These are phyloP conservation scores for Neurospora sp. DNA, from an alignment of 495 filamentous ascomycete species.

Conservation along the genomic window DNA sequence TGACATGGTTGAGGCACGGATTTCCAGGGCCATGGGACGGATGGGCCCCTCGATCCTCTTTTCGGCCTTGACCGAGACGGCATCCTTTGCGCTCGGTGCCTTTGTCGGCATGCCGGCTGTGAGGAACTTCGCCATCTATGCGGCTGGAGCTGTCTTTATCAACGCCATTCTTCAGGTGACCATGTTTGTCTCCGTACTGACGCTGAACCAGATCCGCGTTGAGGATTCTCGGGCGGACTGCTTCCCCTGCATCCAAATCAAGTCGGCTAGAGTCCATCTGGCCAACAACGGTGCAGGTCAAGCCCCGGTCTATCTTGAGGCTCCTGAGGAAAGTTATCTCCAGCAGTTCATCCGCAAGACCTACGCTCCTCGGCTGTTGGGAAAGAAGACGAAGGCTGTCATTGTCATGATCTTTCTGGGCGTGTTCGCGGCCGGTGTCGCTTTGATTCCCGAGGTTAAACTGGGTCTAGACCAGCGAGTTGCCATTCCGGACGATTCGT, in stretches of 20 bases:
- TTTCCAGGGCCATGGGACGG: conserved; percentile 75
- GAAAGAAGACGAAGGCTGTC: conserved; percentile 63
- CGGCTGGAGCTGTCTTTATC: conserved; percentile 91
- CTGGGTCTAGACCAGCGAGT: conserved; percentile 91
- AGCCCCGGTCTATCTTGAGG: conserved; percentile 43
- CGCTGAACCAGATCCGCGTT: conserved; percentile 79
- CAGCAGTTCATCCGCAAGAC: conserved; percentile 78
- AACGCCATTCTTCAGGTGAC: conserved; percentile 92
- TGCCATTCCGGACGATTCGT: conserved; percentile 85
- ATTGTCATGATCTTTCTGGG: conserved; percentile 76
- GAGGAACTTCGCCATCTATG: conserved; percentile 92
- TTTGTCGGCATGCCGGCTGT: conserved; percentile 97
- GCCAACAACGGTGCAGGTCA: conserved; percentile 25
- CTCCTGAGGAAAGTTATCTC: conserved; percentile 68
- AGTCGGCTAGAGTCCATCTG: conserved; percentile 45
- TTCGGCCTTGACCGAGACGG: conserved; percentile 84
- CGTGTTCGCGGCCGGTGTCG: conserved; percentile 74
- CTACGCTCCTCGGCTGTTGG: conserved; percentile 76
- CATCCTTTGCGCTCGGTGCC: conserved; percentile 84
- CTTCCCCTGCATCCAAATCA: conserved; percentile 76
- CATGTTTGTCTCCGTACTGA: conserved; percentile 87
- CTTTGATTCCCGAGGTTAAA: conserved; percentile 71
- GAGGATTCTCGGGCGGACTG: conserved; percentile 86
- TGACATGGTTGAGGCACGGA: conserved; percentile 69
- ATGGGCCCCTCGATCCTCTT: conserved; percentile 98